Evolutionary conservation across 1,284 basidiomycete species (phyloP), one percentile per base, ranked within the genome.

Genomic region (Ganoderma lingzhi): DNA sequence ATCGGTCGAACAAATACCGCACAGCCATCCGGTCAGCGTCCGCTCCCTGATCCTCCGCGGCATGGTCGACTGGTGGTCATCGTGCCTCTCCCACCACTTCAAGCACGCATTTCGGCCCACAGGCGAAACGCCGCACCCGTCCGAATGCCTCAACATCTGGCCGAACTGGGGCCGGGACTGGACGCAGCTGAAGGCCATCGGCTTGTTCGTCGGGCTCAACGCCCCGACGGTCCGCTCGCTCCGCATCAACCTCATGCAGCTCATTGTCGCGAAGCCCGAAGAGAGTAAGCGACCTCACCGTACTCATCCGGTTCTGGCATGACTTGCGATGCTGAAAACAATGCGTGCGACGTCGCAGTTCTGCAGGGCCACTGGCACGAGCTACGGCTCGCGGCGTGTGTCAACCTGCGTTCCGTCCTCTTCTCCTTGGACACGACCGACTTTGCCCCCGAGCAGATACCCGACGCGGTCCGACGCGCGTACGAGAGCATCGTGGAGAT

Each of bases 71-170:
- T 35, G 32, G 53, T 56, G 53, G 53, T 4, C 53, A 6, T 56
- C 53, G 28, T 30, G 28, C 53, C 53, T 56, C 32, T 56, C 28
- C 5, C 30, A 35, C 15, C 53, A 56, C 32, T 56, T 56, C 53
- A 56, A 32, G 53, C 17, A 30, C 17, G 28, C 53, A 6, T 3
- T 56, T 30, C 28, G 30, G 6, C 2, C 14, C 53, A 19, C 30
- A 12, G 53, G 32, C 32, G 10, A 28, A 9, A 23, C 8, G 48
- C 30, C 32, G 15, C 53, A 56, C 23, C 53, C 53, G 53, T 56
- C 32, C 30, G 53, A 56, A 15, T 56, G 53, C 10, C 28, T 56
- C 53, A 56, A 56, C 53, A 32, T 56, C 30, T 56, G 53, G 53
- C 53, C 53, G 8, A 30, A 56, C 23, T 56, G 32, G 53, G 53